Base-by-base conservation (phyloP, 352 stramenopile species). In the Aphanomyces astaci region DNA sequence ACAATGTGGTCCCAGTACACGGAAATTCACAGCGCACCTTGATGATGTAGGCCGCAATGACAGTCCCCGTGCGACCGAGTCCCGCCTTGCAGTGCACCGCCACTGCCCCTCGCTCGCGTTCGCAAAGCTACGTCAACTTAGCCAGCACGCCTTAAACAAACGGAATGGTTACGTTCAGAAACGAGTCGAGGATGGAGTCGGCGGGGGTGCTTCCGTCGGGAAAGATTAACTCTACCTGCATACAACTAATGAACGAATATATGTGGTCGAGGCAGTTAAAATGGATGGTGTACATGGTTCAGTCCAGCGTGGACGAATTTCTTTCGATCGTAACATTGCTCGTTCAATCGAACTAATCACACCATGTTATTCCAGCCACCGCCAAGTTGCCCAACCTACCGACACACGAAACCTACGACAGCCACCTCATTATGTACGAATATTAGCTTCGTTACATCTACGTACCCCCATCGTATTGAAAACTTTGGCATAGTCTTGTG, bases 61-160 rank as follows among this genome's bases (percentile, higher is more conserved):
- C 93, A 2, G 95, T 99, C 31, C 96, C 96, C 0, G 96, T 99
- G 32, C 96, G 80, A 11, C 95, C 96, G 4, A 99, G 76, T 9
- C 96, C 96, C 19, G 96, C 96, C 76, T 98, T 98, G 80, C 96
- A 99, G 74, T 99, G 96, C n/a, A 99, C 93, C 0, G 95, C 96
- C 48, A 99, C 83, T 24, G 89, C 92, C 25, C 91, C 87, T 0
- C 63, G 65, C 48, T 89, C 79, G 3, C 75, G 78, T 30, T 91
- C 76, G 36, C 79, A 84, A 4, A 77, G 73, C 72, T 88, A 59
- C 27, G 78, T 71, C 51, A 81, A n/a, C 19, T 13, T 15, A 1
- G 36, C 15, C 15, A 43, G 36, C 36, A 43, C 36, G 36, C 7
- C 7, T 43, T 7, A 43, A 7, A 15, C 7, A 15, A 15, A 15